These are phyloP conservation scores for Gastrodia elata DNA, from an alignment of 106 monocot species.

Conservation along the genomic window DNA sequence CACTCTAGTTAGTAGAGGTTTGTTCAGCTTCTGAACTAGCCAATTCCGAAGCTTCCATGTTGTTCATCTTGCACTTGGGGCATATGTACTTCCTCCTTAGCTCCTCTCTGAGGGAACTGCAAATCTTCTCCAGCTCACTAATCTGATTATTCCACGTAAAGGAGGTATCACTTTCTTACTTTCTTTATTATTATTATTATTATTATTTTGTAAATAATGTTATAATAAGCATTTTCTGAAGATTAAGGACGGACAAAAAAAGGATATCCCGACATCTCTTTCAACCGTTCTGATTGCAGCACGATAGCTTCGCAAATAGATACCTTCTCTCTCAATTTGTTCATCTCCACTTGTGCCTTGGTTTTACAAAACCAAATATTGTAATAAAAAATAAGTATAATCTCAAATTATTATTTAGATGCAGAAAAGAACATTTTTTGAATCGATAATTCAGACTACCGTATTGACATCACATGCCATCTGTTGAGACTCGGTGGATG, in stretches of 20 bases:
- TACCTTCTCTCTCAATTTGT: background rate
- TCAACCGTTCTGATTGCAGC: background rate
- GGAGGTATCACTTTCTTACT: no score
- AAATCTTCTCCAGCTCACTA: slow-evolving; percentile 1
- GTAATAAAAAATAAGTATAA: background rate
- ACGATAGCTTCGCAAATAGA: background rate
- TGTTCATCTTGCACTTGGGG: slow-evolving; percentile 5
- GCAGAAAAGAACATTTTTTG: background rate
- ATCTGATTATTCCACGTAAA: slow-evolving; percentile 1
- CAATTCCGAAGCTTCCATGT: slow-evolving; percentile 6
- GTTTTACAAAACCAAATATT: background rate
- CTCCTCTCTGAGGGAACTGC: background rate
- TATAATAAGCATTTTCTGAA: background rate
- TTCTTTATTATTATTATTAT: no score
- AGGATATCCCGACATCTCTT: slow-evolving; percentile 3
- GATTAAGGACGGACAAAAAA: background rate
- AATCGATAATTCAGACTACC: background rate
- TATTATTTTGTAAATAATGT: no score
- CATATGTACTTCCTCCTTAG: slow-evolving; percentile 3
- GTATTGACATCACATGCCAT: background rate
- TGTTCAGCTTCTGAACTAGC: background rate
- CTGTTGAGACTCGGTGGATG: background rate
- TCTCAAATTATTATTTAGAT: background rate
- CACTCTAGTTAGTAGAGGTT: background rate
- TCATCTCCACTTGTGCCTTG: background rate